Base-by-base conservation (phyloP, 352 stramenopile species). In the Phytophthora tentaculata region DNA sequence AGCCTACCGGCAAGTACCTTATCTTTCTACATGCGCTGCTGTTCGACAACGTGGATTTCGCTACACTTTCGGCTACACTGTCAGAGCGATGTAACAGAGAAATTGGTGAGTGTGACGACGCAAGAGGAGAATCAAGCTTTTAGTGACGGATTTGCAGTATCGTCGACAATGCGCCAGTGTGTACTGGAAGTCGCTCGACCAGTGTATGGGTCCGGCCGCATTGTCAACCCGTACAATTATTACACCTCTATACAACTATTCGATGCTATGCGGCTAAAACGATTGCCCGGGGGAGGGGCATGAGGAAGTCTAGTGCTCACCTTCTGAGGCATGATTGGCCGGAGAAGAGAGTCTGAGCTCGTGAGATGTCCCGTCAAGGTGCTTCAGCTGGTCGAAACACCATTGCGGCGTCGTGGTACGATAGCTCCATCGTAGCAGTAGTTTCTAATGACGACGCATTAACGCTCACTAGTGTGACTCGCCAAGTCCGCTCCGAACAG, bases 401-500 rank as follows among this genome's bases (percentile, higher is more conserved):
- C n/a, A n/a, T n/a, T n/a, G 49, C 28, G 12, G 19, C 32, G n/a
- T 57, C 29, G 5, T 59, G 53, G 37, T 59, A 59, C 53, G 35
- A 59, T 41, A 59, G 53, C 22, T 29, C 35, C 8, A 59, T 59
- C 17, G 53, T 59, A 2, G 50, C 35, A 1, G 51, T 57, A 5
- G 22, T 57, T 17, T 57, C 51, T 17, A 56, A 56, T 29, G 28
- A 28, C 12, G 50, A 56, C 45, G 0, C 28, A 29, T 56, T 28
- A 29, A 56, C 51, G 16, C 51, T 48, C 6, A 32, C 32, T 37
- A 57, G 8, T 35, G 32, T 57, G 9, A 19, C 43, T 35, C 47
- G 63, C 13, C 29, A 66, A 29, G 56, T 69, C 13, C 32, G 50
- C 17, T 43, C 64, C 26, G 32, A 32, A 32, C 3, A 32, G 8